These are phyloP conservation scores for Globisporangium nunn DNA, from an alignment of 352 stramenopile species.

Conservation along the genomic window DNA sequence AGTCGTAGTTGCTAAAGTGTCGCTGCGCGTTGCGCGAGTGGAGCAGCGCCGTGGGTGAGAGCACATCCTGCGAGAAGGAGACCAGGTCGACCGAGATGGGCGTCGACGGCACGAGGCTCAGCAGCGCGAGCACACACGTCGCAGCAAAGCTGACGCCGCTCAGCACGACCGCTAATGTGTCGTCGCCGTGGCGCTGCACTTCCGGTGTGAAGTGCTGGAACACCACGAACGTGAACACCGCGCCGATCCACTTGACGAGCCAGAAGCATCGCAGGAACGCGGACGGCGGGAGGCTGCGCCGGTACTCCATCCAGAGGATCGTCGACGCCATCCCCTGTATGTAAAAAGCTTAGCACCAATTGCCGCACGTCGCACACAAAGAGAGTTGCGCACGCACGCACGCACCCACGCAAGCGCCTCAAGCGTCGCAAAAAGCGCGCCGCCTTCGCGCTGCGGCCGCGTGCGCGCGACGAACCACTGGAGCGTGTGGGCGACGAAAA, in stretches of 20 bases:
- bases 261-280: constrained; percentile 52
- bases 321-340: constrained; percentile 31
- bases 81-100: constrained; percentile 46
- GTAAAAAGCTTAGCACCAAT: too few species aligned
- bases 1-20: constrained; percentile 47
- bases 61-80: constrained; percentile 30
- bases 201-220: constrained; percentile 17
- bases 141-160: constrained; percentile 32
- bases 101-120: constrained; percentile 41
- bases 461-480: constrained; percentile 38
- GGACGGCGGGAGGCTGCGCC: constrained; percentile 48
- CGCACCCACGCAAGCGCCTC: constrained; percentile 58
- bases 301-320: constrained; percentile 77
- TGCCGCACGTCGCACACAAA: too few species aligned
- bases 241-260: constrained; percentile 46
- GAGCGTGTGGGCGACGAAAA: constrained; percentile 40
- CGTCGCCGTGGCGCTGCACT: background rate
- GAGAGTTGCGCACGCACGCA: background rate
- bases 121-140: constrained; percentile 35
- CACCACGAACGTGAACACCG: constrained; percentile 35
- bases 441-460: constrained; percentile 9
- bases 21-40: constrained; percentile 25
- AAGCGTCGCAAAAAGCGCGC: constrained; percentile 36
- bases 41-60: constrained; percentile 54
- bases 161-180: constrained; percentile 17